These are phyloP conservation scores for Venturia oleaginea DNA, from an alignment of 2,329 filamentous ascomycete species.

Conservation along the genomic window DNA sequence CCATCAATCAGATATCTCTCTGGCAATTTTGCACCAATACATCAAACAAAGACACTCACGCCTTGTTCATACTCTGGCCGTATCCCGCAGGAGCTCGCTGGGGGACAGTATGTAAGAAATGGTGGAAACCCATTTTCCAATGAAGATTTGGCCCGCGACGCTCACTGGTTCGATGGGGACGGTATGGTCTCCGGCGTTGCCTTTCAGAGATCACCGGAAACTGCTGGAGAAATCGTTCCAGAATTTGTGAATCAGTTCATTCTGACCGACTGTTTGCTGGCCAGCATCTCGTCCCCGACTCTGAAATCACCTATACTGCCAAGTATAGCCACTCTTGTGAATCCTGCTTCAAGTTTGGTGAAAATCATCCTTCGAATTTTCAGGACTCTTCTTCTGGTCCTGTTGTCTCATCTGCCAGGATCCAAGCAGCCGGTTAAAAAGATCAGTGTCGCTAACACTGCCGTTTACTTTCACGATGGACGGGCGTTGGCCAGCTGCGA, in stretches of 20 bases:
- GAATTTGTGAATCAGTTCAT: slow-evolving; percentile 63
- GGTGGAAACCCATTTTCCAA: slow-evolving; percentile 60
- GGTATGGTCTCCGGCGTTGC: slow-evolving; percentile 63
- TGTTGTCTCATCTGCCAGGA: slow-evolving; percentile 49
- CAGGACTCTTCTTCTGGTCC: slow-evolving; percentile 47
- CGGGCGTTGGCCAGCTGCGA: slow-evolving; percentile 61
- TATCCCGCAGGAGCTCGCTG: slow-evolving; percentile 56
- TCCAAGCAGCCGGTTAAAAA: slow-evolving; percentile 50
- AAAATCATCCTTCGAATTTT: slow-evolving; percentile 44
- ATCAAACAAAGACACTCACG: slow-evolving; percentile 45
- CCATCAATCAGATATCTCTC: slow-evolving; percentile 43
- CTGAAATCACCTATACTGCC: slow-evolving; percentile 46
- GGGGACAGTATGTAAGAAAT: slow-evolving; percentile 64
- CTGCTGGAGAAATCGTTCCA: slow-evolving; percentile 39
- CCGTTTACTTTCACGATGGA: slow-evolving; percentile 57
- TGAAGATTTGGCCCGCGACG: slow-evolving; percentile 50
- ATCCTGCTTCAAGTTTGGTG: slow-evolving; percentile 45
- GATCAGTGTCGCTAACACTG: slow-evolving; percentile 64
- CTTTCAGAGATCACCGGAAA: slow-evolving; percentile 39
- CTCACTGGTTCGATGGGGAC: slow-evolving; percentile 69
- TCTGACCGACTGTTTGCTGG: slow-evolving; percentile 56
- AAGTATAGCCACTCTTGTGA: slow-evolving; percentile 58
- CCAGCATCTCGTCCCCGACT: slow-evolving; percentile 18
- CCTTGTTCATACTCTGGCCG: slow-evolving; percentile 48
- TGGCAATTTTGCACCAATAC: slow-evolving; percentile 62